phyloP scores from a whole-genome alignment of 352 stramenopile species.

The Phytophthora crassamura region DNA sequence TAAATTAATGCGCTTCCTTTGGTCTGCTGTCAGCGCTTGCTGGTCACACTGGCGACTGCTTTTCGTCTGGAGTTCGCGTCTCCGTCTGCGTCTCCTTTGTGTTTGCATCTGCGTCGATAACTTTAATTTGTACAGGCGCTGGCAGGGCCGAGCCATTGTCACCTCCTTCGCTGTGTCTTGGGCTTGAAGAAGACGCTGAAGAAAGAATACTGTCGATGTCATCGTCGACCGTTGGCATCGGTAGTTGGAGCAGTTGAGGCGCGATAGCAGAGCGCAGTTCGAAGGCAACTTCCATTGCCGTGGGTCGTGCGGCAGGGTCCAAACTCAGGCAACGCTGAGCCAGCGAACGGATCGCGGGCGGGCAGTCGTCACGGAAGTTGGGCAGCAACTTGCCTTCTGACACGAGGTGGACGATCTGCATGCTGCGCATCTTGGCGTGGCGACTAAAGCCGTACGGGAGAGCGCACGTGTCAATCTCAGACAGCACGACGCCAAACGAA shows the following conservation, averaged over 20 bases:
- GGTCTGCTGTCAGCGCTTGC: conserved; percentile 17
- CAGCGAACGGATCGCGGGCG: conserved; percentile 55
- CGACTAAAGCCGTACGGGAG: conserved; percentile 72
- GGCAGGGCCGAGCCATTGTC: not conserved
- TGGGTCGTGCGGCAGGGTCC: conserved; percentile 65
- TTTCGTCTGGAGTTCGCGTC: conserved; percentile 20
- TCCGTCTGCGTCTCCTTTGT: conserved; percentile 27
- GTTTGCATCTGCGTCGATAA: conserved; percentile 15
- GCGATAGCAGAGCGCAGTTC: conserved; percentile 64
- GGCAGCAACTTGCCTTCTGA: conserved; percentile 78
- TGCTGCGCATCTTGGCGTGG: conserved; percentile 77
- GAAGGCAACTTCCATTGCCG: conserved; percentile 73
- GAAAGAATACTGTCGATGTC: conserved; percentile 23
- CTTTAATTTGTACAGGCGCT: conserved; percentile 8
- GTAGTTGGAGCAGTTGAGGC: conserved; percentile 48
- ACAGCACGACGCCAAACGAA: conserved; percentile 77
- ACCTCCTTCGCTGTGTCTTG: conserved; percentile 14
- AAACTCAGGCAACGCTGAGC: conserved; percentile 69
- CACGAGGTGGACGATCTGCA: conserved; percentile 87
- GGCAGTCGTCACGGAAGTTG: conserved; percentile 75
- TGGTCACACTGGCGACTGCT: conserved; percentile 24
- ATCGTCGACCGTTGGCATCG: too few relatives aligned
- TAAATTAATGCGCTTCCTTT: conserved; percentile 39
- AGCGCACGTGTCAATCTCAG: conserved; percentile 79
- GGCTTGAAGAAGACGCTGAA: conserved; percentile 6